Evolutionary conservation across 2,329 filamentous ascomycete genomes (phyloP), one percentile per base, ranked within the genome.

Genomic region (Metarhizium robertsii): DNA sequence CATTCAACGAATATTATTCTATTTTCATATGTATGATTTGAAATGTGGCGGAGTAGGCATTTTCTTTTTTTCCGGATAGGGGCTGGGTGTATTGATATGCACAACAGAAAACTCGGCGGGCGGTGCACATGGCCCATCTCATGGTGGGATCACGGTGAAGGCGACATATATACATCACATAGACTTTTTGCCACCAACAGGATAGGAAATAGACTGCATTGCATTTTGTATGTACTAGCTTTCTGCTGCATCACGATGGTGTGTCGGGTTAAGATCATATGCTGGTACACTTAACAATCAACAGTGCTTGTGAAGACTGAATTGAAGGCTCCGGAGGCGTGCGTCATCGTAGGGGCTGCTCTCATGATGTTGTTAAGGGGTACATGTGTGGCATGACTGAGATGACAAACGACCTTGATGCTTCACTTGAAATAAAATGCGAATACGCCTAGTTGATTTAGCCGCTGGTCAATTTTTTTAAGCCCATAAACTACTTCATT

Each of bases 1-100:
- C 36, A 52, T 64, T 66, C 62, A 59, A 65, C 60, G 25, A 65
- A 64, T 61, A 11, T 48, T 36, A 20, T 59, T 64, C 60, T 60
- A 61, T 61, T 59, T 61, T 62, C 63, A 60, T 63, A 61, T 58
- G 57, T 58, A 56, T 49, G 54, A 53, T 50, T 52, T 43, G 55
- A 55, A 54, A 43, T 32, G 32, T 32, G 55, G 52, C 29, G 38
- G 25, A 34, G 29, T 52, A n/a, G 18, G 18, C 25, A 43, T n/a
- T 40, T 16, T 40, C 38, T 40, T 34, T 25, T 10, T 34, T 18
- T 36, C 53, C 51, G 55, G 47, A 56, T 46, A 53, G 38, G 40
- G 11, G 48, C 48, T 52, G 52, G 45, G 25, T 49, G 52, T 50
- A 54, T 52, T 45, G 18, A 52, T 32, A 52, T 38, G 48, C 38